phyloP scores from a whole-genome alignment of 2,329 filamentous ascomycete species.

The Claviceps lovelessii region DNA sequence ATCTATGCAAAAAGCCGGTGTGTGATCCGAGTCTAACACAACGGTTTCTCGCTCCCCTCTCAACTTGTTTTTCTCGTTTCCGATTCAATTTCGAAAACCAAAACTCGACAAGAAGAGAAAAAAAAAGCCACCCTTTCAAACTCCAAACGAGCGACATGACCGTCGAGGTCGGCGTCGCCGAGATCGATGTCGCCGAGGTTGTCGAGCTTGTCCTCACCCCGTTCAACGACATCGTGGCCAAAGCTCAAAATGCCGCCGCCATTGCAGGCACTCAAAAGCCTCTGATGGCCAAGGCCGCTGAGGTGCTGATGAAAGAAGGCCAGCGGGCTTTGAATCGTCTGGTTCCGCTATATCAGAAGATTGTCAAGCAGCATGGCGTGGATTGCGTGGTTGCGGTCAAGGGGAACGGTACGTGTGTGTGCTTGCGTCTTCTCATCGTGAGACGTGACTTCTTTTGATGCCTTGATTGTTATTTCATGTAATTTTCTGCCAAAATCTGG shows the following conservation, averaged over 20 bases:
- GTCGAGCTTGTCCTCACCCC: conserved; percentile 32
- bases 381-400: conserved; percentile 37
- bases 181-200: conserved; percentile 22
- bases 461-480: background rate
- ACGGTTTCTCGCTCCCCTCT: no score
- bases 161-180: no score
- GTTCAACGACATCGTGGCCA: conserved; percentile 38
- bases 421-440: no score
- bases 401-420: conserved; percentile 31
- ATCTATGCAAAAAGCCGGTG: background rate
- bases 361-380: conserved; percentile 33
- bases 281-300: conserved; percentile 35
- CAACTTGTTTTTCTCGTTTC: no score
- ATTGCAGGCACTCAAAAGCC: conserved; percentile 29
- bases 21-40: background rate
- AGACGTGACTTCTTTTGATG: background rate
- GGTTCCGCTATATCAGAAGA: conserved; percentile 35
- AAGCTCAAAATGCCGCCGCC: conserved; percentile 30
- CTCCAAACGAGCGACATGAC: background rate
- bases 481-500: no score
- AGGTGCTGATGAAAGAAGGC: conserved; percentile 31
- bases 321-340: conserved; percentile 35
- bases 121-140: background rate
- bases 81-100: no score
- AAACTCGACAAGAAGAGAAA: background rate